Conservation (phyloP, 2,329 filamentous ascomycete species). For the Epichloe gansuensis region DNA sequence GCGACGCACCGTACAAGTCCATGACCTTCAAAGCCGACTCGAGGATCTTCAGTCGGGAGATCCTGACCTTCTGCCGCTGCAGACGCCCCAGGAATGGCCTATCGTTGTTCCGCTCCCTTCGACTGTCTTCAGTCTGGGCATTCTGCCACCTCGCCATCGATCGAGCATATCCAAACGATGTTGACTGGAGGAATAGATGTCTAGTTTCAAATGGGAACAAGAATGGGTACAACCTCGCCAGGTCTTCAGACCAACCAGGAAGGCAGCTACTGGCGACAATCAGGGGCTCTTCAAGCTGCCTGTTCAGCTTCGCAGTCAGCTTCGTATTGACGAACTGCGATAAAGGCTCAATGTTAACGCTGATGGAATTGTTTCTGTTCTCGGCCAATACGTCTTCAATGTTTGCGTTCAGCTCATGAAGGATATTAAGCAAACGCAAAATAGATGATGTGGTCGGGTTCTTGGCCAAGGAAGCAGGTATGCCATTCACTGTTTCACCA, state of each 20-base stretch:
- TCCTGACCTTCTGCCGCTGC: slow-evolving; percentile 95
- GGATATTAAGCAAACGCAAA: slow-evolving; percentile 71
- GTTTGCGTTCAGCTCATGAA: slow-evolving; percentile 88
- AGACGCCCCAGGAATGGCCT: slow-evolving; percentile 81
- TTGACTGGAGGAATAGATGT: slow-evolving; percentile 93
- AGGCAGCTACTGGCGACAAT: slow-evolving; percentile 96
- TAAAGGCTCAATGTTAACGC: slow-evolving; percentile 67
- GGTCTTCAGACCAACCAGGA: slow-evolving; percentile 89
- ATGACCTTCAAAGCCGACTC: slow-evolving; percentile 98
- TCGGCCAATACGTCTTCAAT: slow-evolving; percentile 81
- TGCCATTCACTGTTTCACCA: slow-evolving; percentile 43
- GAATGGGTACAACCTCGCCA: slow-evolving; percentile 89
- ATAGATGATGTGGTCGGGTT: slow-evolving; percentile 80
- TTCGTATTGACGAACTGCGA: slow-evolving; percentile 98
- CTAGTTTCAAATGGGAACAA: slow-evolving; percentile 96
- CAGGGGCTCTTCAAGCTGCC: slow-evolving; percentile 89
- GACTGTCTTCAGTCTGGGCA: slow-evolving; percentile 63
- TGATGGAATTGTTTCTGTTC: slow-evolving; percentile 52
- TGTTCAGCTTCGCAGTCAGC: slow-evolving; percentile 91
- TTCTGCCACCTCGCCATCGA: slow-evolving; percentile 98
- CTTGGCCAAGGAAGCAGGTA: slow-evolving; percentile 71
- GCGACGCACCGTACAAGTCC: slow-evolving; percentile 94
- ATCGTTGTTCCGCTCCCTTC: slow-evolving; percentile 78
- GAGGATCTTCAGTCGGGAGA: slow-evolving; percentile 85
- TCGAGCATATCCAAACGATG: slow-evolving; percentile 92